Conservation (phyloP, 2,329 filamentous ascomycete species). For the Geoglossum cookeanum region DNA sequence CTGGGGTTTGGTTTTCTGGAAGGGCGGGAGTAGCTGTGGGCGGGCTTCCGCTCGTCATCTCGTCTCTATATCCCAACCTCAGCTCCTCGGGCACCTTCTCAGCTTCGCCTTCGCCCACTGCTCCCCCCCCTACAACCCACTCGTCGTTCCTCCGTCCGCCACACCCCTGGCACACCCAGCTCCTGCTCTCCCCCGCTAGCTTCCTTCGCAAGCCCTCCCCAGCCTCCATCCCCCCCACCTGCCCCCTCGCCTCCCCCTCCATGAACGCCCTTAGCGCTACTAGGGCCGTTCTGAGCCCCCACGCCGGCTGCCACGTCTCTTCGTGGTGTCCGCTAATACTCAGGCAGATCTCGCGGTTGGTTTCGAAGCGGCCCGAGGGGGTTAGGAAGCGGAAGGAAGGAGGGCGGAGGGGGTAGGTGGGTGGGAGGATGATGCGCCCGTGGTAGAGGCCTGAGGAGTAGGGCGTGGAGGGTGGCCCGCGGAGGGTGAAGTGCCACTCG, state of each 20-base stretch:
- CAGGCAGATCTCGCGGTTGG: constrained; percentile 91
- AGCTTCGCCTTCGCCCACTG: constrained; percentile 23
- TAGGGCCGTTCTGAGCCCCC: constrained; percentile 84
- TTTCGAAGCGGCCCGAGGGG: constrained; percentile 79
- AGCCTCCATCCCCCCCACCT: constrained; percentile 76
- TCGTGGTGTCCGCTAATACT: constrained; percentile 90
- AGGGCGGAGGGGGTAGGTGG: constrained; percentile 76
- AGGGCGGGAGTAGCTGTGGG: neutral
- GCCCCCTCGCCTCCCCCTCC: constrained; percentile 73
- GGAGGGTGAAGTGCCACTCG: constrained; percentile 98
- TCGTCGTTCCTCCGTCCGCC: constrained; percentile 47
- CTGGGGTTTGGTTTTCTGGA: neutral
- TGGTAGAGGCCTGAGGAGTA: constrained; percentile 81
- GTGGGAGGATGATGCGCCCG: constrained; percentile 78
- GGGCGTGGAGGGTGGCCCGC: constrained; percentile 63
- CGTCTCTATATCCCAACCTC: constrained; percentile 53
- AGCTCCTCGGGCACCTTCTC: constrained; percentile 27
- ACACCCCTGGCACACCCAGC: constrained; percentile 53
- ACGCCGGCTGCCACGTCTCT: constrained; percentile 96
- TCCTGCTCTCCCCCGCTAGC: constrained; percentile 46
- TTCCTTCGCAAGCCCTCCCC: constrained; percentile 44
- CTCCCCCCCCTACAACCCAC: constrained; percentile 51
- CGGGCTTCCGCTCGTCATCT: constrained; percentile 26
- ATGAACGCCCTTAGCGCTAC: constrained; percentile 70
- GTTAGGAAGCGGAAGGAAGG: constrained; percentile 93